phyloP scores from a whole-genome alignment of 2,329 filamentous ascomycete species.

The Penicillium polonicum region DNA sequence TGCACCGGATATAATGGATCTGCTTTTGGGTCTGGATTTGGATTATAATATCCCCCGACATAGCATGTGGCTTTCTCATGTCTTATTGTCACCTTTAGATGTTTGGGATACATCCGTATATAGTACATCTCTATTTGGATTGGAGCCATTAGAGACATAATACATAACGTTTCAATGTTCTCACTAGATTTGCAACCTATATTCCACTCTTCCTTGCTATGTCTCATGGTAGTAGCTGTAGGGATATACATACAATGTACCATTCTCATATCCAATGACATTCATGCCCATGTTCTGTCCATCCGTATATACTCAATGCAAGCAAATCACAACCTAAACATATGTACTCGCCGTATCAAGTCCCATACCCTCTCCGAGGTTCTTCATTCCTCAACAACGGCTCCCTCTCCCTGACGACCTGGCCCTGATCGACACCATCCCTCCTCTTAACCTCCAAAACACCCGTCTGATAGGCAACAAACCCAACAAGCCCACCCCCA shows the following conservation, averaged over 20 bases:
- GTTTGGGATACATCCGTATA: background rate
- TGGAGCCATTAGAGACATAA: background rate
- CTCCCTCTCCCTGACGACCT: constrained; percentile 1
- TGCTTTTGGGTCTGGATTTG: background rate
- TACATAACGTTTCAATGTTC: background rate
- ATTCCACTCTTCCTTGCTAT: background rate
- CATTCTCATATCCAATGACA: background rate
- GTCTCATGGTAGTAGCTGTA: background rate
- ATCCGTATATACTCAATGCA: background rate
- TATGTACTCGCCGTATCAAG: background rate
- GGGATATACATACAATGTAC: background rate
- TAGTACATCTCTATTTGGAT: background rate
- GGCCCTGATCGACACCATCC: background rate
- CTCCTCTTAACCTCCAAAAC: constrained; percentile 14
- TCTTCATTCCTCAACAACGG: background rate
- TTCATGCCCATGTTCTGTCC: background rate
- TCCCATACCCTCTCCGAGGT: background rate
- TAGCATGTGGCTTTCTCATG: background rate
- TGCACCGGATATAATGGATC: background rate
- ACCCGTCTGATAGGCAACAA: constrained; percentile 57
- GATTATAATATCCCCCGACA: background rate
- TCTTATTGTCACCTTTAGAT: background rate
- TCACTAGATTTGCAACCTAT: no score
- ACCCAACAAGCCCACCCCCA: constrained; percentile 65
- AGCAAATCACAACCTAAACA: background rate